A percentile compares a stretch with the other conserved stretches of the same genome.
Conservation (phyloP, 352 stramenopile genomes). For the Salisapilia sapeloensis region DNA sequence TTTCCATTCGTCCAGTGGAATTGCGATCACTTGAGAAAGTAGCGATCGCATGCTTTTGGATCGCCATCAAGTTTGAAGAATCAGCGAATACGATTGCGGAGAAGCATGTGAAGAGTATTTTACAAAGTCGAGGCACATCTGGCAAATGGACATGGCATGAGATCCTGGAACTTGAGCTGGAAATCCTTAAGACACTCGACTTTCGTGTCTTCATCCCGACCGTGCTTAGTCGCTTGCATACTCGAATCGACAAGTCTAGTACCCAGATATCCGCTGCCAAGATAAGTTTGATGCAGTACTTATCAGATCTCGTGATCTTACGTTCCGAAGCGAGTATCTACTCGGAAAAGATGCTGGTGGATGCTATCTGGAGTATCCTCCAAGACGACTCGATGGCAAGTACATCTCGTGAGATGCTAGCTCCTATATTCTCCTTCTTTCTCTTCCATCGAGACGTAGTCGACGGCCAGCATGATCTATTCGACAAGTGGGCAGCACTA, state of each 20-base stretch:
- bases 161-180: slow-evolving; percentile 26
- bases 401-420: slow-evolving; percentile 23
- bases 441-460: slow-evolving; percentile 50
- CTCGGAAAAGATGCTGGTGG: slow-evolving; percentile 21
- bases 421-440: slow-evolving; percentile 36
- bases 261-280: slow-evolving; percentile 8
- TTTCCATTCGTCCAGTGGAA: slow-evolving; percentile 8
- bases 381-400: slow-evolving; percentile 21
- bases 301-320: slow-evolving; percentile 34
- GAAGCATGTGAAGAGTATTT: slow-evolving; percentile 42
- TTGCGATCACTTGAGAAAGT: slow-evolving; percentile 20
- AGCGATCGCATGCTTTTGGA: slow-evolving; percentile 54
- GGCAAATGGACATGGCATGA: slow-evolving; percentile 59
- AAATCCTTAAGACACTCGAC: slow-evolving; percentile 19
- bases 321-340: slow-evolving; percentile 20
- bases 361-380: slow-evolving; percentile 41
- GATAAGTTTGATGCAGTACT: slow-evolving; percentile 35
- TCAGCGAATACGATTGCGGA: slow-evolving; percentile 30
- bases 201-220: slow-evolving; percentile 40
- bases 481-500: slow-evolving; percentile 43
- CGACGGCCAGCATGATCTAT: slow-evolving; percentile 25
- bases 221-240: slow-evolving; percentile 22
- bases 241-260: slow-evolving; percentile 11
- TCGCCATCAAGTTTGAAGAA: slow-evolving; percentile 57
- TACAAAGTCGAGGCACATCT: slow-evolving; percentile 31